phyloP scores from a whole-genome alignment of 129 eudicot species.

The Glebionis coronaria region DNA sequence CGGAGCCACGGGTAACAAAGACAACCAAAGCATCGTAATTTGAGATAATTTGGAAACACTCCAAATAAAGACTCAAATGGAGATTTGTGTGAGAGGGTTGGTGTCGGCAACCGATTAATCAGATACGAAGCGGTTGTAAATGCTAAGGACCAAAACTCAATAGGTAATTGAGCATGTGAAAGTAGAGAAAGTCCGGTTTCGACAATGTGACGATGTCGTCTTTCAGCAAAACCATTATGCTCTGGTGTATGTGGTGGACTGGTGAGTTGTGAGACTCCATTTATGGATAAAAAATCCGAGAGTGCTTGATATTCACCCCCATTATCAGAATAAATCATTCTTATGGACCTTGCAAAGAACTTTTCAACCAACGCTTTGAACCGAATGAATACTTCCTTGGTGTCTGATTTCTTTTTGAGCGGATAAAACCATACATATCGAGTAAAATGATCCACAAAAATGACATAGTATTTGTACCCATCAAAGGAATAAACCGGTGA shows the following conservation, averaged over 20 bases:
- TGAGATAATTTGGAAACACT: not conserved
- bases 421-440: too few species aligned
- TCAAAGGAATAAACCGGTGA: too few species aligned
- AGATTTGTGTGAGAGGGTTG: not conserved
- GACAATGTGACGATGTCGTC: not conserved
- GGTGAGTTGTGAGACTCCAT: not conserved
- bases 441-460: too few species aligned
- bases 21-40: not conserved
- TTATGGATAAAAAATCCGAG: not conserved
- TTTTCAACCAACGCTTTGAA: too few species aligned
- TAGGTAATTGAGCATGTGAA: not conserved
- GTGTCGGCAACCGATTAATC: too few species aligned
- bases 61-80: not conserved
- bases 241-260: slow-evolving; percentile 1
- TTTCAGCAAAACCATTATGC: not conserved
- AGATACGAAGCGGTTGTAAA: too few species aligned
- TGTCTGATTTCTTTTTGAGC: too few species aligned
- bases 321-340: not conserved
- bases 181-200: not conserved
- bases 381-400: too few species aligned
- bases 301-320: not conserved
- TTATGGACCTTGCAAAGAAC: not conserved
- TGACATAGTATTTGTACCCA: not conserved
- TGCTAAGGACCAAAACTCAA: too few species aligned
- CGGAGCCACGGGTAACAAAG: not conserved